Conservation (phyloP, 202 grass and related monocot species). For the Panicum virgatum region DNA sequence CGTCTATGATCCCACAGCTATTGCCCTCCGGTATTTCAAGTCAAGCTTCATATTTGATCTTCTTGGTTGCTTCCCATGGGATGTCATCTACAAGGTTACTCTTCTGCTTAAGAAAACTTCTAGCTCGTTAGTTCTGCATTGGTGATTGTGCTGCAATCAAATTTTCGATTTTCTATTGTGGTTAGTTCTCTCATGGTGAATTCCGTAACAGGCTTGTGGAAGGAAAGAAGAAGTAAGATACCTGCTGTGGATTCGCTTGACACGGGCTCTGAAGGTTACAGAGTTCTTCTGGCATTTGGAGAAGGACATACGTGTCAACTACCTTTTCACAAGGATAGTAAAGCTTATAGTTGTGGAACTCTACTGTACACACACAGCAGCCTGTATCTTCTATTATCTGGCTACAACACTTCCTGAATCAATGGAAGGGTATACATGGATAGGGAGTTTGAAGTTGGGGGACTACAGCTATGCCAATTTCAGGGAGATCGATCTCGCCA, state of each 20-base stretch:
- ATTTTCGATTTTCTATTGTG: neutral
- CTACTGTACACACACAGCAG: conserved; percentile 92
- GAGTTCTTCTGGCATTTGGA: conserved; percentile 74
- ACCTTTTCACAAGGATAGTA: conserved; percentile 94
- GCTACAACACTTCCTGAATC: conserved; percentile 87
- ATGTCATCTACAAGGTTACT: conserved; percentile 82
- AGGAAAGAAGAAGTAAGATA: conserved; percentile 85
- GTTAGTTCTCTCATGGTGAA: neutral
- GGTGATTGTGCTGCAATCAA: neutral
- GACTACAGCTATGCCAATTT: conserved; percentile 73
- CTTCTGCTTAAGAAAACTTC: conserved; percentile 1
- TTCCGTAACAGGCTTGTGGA: conserved; percentile 59
- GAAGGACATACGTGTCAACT: conserved; percentile 98
- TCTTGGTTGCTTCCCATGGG: conserved; percentile 90
- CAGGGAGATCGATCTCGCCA: conserved; percentile 86
- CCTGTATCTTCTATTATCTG: conserved; percentile 97
- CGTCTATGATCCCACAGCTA: conserved; percentile 48
- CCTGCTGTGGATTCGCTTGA: conserved; percentile 88
- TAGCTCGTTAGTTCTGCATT: neutral
- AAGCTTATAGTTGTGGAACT: conserved; percentile 97
- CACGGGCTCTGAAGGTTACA: conserved; percentile 60
- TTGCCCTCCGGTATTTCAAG: conserved; percentile 81
- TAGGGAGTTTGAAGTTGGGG: conserved; percentile 84
- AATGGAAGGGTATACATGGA: conserved; percentile 93
- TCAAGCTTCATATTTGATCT: conserved; percentile 83